Evolutionary conservation across 371 early-diverging fungal genomes (phyloP).

Genomic region (Cokeromyces recurvatus): DNA sequence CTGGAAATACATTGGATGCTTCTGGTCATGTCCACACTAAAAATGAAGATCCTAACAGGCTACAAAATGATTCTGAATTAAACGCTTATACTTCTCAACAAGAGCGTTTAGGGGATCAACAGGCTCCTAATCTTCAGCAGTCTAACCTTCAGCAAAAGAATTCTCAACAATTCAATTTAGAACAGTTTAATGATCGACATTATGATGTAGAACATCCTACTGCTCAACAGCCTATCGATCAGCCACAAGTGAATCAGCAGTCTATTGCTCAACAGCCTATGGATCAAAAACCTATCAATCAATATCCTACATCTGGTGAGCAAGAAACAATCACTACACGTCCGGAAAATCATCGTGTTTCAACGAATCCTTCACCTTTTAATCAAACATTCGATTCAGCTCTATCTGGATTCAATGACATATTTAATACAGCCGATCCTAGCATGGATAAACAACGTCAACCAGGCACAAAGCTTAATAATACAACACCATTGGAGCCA

Average conservation of each 20-base stretch:
- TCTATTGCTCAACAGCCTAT: neutral
- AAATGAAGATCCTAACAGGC: too few relatives aligned
- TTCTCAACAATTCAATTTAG: neutral
- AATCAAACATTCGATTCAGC: conserved; percentile 46
- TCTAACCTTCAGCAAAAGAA: too few relatives aligned
- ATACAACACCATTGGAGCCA: conserved; percentile 13
- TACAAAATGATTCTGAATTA: too few relatives aligned
- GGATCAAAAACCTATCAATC: too few relatives aligned
- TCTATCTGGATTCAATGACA: conserved; percentile 8
- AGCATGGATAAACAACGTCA: too few relatives aligned
- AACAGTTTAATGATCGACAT: neutral
- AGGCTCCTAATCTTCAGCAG: too few relatives aligned
- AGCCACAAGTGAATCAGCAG: neutral
- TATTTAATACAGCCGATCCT: conserved; percentile 11
- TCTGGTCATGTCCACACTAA: conserved; percentile 5
- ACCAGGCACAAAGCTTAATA: conserved; percentile 4
- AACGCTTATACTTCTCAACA: too few relatives aligned
- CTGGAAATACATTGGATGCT: conserved; percentile 18
- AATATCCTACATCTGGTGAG: too few relatives aligned
- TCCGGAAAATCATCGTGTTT: conserved; percentile 19
- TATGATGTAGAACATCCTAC: neutral
- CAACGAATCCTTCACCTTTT: conserved; percentile 57
- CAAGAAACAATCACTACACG: too few relatives aligned
- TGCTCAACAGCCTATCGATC: neutral
- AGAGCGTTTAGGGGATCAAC: too few relatives aligned